Percentiles rank a stretch among this genome's conserved stretches.
These are phyloP conservation scores for Zalerion maritima DNA, from an alignment of 495 filamentous ascomycete genomes.

Conservation along the genomic window DNA sequence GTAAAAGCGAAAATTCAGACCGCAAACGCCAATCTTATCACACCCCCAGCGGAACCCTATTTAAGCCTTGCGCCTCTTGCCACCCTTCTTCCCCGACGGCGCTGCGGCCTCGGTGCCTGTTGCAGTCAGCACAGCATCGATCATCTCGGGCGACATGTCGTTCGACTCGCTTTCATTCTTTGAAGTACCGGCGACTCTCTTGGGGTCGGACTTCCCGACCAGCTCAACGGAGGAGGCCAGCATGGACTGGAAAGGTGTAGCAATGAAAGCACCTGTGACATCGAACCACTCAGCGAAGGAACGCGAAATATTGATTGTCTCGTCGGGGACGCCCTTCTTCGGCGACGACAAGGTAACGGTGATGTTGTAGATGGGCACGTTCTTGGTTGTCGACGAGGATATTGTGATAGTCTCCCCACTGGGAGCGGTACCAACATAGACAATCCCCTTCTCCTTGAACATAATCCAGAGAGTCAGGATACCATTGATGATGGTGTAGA, in stretches of 20 bases:
- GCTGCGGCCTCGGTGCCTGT: constrained; percentile 14
- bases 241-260: constrained; percentile 71
- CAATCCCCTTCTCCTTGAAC: constrained; percentile 62
- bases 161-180: constrained; percentile 5
- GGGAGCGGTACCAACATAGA: constrained; percentile 53
- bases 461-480: constrained; percentile 75
- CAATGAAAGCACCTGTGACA: constrained; percentile 62
- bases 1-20: too few relatives aligned
- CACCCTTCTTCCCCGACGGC: constrained; percentile 20
- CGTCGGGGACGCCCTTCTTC: constrained; percentile 17
- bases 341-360: constrained; percentile 40
- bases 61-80: constrained; percentile 32
- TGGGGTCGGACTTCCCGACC: constrained; percentile 53
- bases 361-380: constrained; percentile 64
- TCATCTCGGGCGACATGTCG: constrained; percentile 18
- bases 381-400: constrained; percentile 53
- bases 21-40: too few relatives aligned
- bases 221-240: constrained; percentile 53
- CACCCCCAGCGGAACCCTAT: too few relatives aligned
- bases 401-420: constrained; percentile 46
- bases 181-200: constrained; percentile 22
- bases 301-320: constrained; percentile 38
- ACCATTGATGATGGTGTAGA: constrained; percentile 71
- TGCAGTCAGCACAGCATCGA: constrained; percentile 25
- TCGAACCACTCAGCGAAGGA: constrained; percentile 85